Evolutionary conservation across 2,329 filamentous ascomycete genomes (phyloP), one percentile per base, ranked within the genome.

Genomic region (Coccinonectria pachysandricola): DNA sequence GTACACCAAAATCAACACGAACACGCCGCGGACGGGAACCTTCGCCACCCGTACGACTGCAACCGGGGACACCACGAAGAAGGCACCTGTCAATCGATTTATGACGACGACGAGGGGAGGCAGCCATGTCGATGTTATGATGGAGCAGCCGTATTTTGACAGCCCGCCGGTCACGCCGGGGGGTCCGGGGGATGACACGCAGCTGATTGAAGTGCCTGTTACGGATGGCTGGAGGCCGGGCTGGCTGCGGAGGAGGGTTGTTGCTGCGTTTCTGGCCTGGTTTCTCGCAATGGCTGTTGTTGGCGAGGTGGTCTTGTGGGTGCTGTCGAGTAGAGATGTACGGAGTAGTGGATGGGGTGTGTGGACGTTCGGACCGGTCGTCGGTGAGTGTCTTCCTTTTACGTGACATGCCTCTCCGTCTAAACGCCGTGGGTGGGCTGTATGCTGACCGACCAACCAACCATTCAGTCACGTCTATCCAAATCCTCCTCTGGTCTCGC

Each of bases 281-380:
- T 49, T 41, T 12, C 27, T 33, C 13, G 33, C 33, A 12, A 11
- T 49, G 23, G 42, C 36, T 7, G 34, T 43, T 11, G 35, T 35
- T 5, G 36, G 42, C 4, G 46, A 49, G 21, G 31, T 45, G n/a
- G 33, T 46, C 1, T 36, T 34, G 31, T 45, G 41, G 35, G 28
- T 35, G 21, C 32, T 48, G 8, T 45, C 40, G 7, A 32, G 31
- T 16, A 30, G 35, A 5, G 30, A 39, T 24, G 30, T 37, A 14
- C 30, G 37, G 18, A 35, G 28, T 19, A 31, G 16, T 12, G n/a
- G 37, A 17, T 30, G 34, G 24, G 46, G 42, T 16, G 19, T 46
- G 9, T 49, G 46, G 46, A 49, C 38, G 6, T 49, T 47, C 35
- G 40, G 38, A 6, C 46, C 46, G 6, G 35, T 49, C 21, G 27